A percentile compares a stretch with the other conserved stretches of the same genome.
Evolutionary conservation across 441 rosid species (phyloP).

Genomic region (Syzygium malaccense): DNA sequence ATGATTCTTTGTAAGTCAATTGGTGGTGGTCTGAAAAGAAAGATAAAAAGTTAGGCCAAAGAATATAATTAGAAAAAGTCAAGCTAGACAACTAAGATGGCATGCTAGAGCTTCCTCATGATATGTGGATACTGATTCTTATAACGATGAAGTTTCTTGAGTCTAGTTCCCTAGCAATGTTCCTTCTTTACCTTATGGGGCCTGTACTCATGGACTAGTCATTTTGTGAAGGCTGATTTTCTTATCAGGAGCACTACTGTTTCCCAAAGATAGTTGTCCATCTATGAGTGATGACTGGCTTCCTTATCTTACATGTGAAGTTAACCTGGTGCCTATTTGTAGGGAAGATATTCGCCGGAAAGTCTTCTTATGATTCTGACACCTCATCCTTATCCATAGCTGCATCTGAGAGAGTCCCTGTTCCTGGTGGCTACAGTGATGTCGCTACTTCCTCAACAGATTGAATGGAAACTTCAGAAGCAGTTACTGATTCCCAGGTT

Average conservation of each 20-base stretch:
- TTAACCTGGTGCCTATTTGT: conserved; percentile 31
- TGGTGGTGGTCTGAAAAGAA: neutral
- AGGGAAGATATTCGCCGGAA: conserved; percentile 70
- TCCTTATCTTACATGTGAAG: neutral
- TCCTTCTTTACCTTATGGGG: neutral
- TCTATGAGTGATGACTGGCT: neutral
- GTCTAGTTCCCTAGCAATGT: neutral
- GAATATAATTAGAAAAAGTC: neutral
- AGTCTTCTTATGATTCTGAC: conserved; percentile 56
- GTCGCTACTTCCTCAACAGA: conserved; percentile 36
- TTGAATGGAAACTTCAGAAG: conserved; percentile 29
- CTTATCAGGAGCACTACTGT: neutral
- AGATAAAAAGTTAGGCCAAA: neutral
- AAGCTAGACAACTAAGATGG: neutral
- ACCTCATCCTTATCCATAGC: conserved; percentile 40
- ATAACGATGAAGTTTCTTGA: neutral
- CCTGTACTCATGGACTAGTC: neutral
- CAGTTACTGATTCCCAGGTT: conserved; percentile 51
- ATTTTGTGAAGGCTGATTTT: neutral
- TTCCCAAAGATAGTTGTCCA: neutral
- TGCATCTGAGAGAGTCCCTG: conserved; percentile 56
- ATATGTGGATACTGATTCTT: neutral
- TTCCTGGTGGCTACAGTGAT: conserved; percentile 39
- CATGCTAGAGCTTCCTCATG: neutral
- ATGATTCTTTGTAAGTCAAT: neutral